phyloP scores from a whole-genome alignment of 371 early-diverging fungal genomes.

The Apophysomyces variabilis region DNA sequence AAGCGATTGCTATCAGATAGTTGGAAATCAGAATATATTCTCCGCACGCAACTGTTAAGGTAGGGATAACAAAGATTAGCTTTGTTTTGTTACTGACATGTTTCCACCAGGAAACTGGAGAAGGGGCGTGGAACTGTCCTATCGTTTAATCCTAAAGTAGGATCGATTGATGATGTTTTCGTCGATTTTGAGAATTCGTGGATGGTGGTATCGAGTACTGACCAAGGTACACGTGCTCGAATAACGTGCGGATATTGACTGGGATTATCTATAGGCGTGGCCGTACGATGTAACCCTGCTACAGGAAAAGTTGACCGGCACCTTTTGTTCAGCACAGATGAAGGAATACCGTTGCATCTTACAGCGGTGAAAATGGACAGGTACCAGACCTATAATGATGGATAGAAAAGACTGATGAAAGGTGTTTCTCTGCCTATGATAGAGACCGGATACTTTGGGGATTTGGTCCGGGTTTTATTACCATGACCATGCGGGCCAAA shows the following conservation, averaged over 20 bases:
- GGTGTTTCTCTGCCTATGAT: not conserved
- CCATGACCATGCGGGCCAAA: conserved; percentile 33
- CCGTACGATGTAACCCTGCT: conserved; percentile 44
- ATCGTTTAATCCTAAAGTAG: conserved; percentile 49
- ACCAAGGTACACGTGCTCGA: conserved; percentile 29
- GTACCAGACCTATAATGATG: conserved; percentile 9
- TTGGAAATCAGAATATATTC: conserved; percentile 58
- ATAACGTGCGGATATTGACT: not conserved
- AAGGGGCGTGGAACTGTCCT: conserved; percentile 48
- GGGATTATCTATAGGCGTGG: conserved; percentile 29
- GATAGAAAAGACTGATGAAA: no score
- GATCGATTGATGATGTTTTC: conserved; percentile 39
- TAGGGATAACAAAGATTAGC: conserved; percentile 13
- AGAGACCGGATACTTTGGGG: conserved; percentile 59
- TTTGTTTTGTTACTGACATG: not conserved
- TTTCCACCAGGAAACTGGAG: conserved; percentile 47
- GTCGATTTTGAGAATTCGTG: conserved; percentile 44
- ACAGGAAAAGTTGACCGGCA: conserved; percentile 53
- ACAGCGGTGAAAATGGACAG: conserved; percentile 39
- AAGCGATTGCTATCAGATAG: conserved; percentile 43
- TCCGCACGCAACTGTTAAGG: conserved; percentile 51
- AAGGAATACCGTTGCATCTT: conserved; percentile 29
- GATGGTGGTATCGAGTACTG: conserved; percentile 43
- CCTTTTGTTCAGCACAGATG: conserved; percentile 42
- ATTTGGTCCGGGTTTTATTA: conserved; percentile 40